phyloP scores from a whole-genome alignment of 352 stramenopile species.

The Pythium dissimile region DNA sequence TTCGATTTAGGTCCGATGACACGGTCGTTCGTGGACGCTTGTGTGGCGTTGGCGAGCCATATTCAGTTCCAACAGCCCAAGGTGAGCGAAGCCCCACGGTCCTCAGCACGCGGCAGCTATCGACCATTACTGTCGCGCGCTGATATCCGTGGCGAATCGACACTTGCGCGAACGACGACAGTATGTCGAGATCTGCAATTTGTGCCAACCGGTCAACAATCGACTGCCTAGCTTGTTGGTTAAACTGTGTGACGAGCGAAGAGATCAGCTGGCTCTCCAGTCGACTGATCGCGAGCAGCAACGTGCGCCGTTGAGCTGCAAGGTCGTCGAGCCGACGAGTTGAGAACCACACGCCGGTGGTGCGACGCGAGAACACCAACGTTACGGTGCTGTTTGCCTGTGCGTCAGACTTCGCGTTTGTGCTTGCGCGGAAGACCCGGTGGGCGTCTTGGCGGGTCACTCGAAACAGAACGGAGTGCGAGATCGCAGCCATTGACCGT shows the following conservation, averaged over 20 bases:
- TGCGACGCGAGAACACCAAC: constrained; percentile 36
- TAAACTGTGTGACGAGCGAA: constrained; percentile 7
- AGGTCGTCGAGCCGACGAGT: constrained; percentile 30
- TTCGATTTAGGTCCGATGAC: too few species aligned
- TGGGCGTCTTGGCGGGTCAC: constrained; percentile 43
- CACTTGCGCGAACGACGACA: constrained; percentile 35
- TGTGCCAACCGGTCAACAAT: not conserved
- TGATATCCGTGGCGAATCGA: constrained; percentile 30
- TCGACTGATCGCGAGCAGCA: constrained; percentile 23
- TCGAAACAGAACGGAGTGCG: constrained; percentile 34
- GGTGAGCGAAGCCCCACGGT: not conserved
- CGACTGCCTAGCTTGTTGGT: too few species aligned
- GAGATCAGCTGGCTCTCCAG: constrained; percentile 19
- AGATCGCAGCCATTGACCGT: not conserved
- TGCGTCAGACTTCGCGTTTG: not conserved
- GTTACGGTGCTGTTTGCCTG: constrained; percentile 1
- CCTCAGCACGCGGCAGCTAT: not conserved
- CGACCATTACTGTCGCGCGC: constrained; percentile 7
- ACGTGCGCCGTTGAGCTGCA: constrained; percentile 29
- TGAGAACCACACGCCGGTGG: constrained; percentile 44
- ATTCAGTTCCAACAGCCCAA: too few species aligned
- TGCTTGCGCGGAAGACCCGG: constrained; percentile 27
- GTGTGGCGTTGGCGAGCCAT: not conserved
- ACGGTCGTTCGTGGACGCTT: not conserved
- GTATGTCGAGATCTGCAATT: constrained; percentile 29